Percentiles rank a stretch among this genome's conserved stretches.
phyloP scores from a whole-genome alignment of 176 grass and related monocot genomes.

The Carex parvula region DNA sequence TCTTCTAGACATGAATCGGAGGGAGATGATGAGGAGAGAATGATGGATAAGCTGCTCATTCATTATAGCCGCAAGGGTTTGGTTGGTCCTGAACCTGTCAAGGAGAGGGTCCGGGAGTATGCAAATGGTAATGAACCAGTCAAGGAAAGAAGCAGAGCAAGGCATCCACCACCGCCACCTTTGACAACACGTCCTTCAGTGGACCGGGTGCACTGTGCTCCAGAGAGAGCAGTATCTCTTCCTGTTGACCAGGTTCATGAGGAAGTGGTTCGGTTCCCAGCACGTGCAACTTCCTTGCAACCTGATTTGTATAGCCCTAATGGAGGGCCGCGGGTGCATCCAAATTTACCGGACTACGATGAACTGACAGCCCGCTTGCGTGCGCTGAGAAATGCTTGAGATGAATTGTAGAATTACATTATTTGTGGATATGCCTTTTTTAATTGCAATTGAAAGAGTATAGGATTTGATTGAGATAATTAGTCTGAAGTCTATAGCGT shows the following conservation, averaged over 20 bases:
- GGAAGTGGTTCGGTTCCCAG: background rate
- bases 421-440: background rate
- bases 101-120: constrained; percentile 8
- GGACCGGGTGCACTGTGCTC: constrained; percentile 5
- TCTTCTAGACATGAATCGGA: constrained; percentile 33
- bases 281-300: constrained; percentile 15
- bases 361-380: constrained; percentile 16
- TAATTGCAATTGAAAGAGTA: background rate
- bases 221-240: constrained; percentile 10
- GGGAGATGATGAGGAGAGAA: constrained; percentile 55
- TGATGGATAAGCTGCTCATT: constrained; percentile 75
- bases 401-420: background rate
- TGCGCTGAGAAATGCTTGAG: background rate
- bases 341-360: constrained; percentile 23
- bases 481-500: background rate
- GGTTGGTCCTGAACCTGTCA: constrained; percentile 26
- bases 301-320: constrained; percentile 23
- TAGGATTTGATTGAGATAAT: background rate
- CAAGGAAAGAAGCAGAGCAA: constrained; percentile 27
- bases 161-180: constrained; percentile 1
- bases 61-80: constrained; percentile 75
- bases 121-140: background rate
- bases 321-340: constrained; percentile 6
- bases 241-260: constrained; percentile 3
- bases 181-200: background rate